Evolutionary conservation across 1,284 basidiomycete species (phyloP).

Genomic region (Apiotrichum veenhuisii): DNA sequence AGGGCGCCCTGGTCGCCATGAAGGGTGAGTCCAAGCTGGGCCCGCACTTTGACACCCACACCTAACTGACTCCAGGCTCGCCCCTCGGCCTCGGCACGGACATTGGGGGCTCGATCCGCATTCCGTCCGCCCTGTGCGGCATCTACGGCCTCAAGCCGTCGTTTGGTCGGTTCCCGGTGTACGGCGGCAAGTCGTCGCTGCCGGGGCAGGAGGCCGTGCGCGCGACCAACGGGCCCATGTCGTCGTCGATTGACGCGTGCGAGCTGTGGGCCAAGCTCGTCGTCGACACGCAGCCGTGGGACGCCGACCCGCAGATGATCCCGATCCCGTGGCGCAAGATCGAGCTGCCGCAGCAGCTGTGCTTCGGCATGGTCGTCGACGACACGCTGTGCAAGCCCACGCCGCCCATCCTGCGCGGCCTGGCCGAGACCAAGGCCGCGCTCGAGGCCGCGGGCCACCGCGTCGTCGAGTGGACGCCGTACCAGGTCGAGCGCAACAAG

Average conservation of each 20-base stretch:
- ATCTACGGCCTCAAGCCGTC: conserved; percentile 68
- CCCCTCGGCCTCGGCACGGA: conserved; percentile 66
- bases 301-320: conserved; percentile 61
- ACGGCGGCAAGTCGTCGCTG: conserved; percentile 60
- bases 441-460: conserved; percentile 64
- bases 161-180: conserved; percentile 66
- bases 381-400: conserved; percentile 61
- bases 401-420: conserved; percentile 64
- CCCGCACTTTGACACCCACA: no score
- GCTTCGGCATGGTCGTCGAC: conserved; percentile 55
- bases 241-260: conserved; percentile 58
- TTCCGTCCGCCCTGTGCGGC: conserved; percentile 64
- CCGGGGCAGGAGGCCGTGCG: conserved; percentile 67
- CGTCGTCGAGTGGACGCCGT: conserved; percentile 49
- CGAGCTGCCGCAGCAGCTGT: conserved; percentile 61
- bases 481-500: conserved; percentile 17
- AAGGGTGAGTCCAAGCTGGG: conserved; percentile 50
- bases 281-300: conserved; percentile 59
- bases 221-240: conserved; percentile 70
- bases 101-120: conserved; percentile 67
- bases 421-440: conserved; percentile 59
- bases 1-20: conserved; percentile 57
- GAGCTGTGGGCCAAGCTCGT: conserved; percentile 60
- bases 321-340: conserved; percentile 64
- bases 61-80: conserved; percentile 49